Conservation (phyloP, 2,329 filamentous ascomycete species). For the Aspergillus sp. region DNA sequence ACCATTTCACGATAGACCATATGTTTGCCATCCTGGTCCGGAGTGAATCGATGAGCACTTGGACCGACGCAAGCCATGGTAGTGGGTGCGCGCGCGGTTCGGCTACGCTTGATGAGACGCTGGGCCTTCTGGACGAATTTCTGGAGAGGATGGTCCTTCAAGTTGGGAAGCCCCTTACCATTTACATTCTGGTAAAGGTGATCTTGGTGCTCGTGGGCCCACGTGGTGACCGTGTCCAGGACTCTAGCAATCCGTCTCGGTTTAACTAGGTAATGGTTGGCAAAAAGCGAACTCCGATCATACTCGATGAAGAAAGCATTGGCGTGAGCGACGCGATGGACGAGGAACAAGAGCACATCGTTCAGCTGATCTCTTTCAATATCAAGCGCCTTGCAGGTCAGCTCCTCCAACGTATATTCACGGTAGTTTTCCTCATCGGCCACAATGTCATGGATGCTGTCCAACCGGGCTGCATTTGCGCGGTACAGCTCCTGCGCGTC, state of each 20-base stretch:
- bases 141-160: conserved; percentile 42
- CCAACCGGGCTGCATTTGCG: conserved; percentile 34
- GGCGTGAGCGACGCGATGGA: conserved; percentile 36
- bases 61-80: conserved; percentile 46
- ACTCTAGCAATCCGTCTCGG: conserved; percentile 53
- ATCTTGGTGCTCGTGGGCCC: conserved; percentile 57
- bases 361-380: conserved; percentile 32
- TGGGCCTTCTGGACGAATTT: conserved; percentile 49
- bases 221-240: conserved; percentile 54
- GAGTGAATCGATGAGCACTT: conserved; percentile 33
- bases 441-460: conserved; percentile 41
- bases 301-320: conserved; percentile 38
- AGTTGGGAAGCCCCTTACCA: conserved; percentile 25
- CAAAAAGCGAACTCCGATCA: conserved; percentile 37
- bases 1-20: conserved; percentile 34
- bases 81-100: conserved; percentile 45
- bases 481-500: conserved; percentile 39
- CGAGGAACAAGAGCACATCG: conserved; percentile 35
- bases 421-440: conserved; percentile 39
- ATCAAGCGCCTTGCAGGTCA: conserved; percentile 38
- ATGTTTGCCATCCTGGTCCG: conserved; percentile 30
- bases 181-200: conserved; percentile 31
- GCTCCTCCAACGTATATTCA: conserved; percentile 39
- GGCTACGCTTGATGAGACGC: conserved; percentile 44
- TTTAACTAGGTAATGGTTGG: conserved; percentile 50